Evolutionary conservation across 352 stramenopile genomes (phyloP), one percentile per base, ranked within the genome.

Genomic region (Pythium pectinolyticum): DNA sequence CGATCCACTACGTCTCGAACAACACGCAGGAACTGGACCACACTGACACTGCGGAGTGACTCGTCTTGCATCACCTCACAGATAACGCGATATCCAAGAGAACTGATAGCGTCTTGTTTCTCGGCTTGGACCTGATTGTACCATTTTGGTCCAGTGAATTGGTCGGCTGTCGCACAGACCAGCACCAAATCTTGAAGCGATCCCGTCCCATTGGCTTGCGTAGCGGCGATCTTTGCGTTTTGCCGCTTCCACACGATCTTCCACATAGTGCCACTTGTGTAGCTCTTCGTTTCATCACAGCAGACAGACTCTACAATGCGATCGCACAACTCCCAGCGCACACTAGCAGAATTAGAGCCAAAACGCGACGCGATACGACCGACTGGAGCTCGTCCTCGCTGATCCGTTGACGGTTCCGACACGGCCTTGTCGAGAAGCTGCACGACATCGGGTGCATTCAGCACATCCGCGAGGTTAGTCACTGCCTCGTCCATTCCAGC

Each of bases 391-490:
- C 41, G 19, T 17, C 43, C 43, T 11, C 32, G 43, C 32, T 50
- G 24, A 28, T 25, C 24, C 22, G 10, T 11, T 0, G 43, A 34
- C 24, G 43, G 4, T 22, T 8, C 19, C 24, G 24, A 37, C 32
- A 14, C 20, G 3, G 10, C 17, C 49, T 22, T 45, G 8, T 67
- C 43, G 19, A 62, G 20, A 24, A 62, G 47, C 34, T 35, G 19
- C 17, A 56, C 37, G 2, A 67, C 45, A 4, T 67, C 61, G 2
- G 61, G 61, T 9, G 61, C 61, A 35, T 53, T 45, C 28, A 67
- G 45, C 41, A 67, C 47, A 4, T 2, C n/a, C 15, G 55, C 27
- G 5, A 67, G 28, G 14, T 34, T 52, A 45, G 31, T 30, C 2
- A 62, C 31, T 11, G 34, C 45, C n/a, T n/a, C n/a, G n/a, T n/a